Conservation (phyloP, 768 basidiomycete genomes). For the Auricularia heimuer region DNA sequence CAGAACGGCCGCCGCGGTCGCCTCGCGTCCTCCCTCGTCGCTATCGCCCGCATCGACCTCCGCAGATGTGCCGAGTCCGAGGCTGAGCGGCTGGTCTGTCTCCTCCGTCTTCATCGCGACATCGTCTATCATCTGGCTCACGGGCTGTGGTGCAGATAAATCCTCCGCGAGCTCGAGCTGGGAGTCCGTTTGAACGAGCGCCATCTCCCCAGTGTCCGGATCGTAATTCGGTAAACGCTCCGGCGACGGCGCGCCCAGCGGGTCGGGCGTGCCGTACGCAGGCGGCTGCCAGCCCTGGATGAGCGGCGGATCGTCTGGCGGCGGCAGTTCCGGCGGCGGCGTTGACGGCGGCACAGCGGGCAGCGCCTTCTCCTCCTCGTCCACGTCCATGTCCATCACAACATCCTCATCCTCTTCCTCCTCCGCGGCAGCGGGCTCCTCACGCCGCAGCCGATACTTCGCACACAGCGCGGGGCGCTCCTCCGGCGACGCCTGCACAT, state of each 20-base stretch:
- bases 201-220: background rate
- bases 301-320: background rate
- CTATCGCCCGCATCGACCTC: background rate
- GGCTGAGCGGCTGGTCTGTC: background rate
- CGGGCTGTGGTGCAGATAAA: background rate
- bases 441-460: slow-evolving; percentile 38
- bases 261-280: background rate
- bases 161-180: background rate
- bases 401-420: slow-evolving; percentile 27
- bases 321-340: background rate
- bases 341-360: background rate
- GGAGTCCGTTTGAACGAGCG: background rate
- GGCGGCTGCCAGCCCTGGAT: slow-evolving; percentile 1
- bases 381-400: slow-evolving; percentile 11
- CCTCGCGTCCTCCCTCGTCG: background rate
- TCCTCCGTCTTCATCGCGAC: background rate
- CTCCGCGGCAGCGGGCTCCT: slow-evolving; percentile 22
- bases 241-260: background rate
- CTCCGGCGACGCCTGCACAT: slow-evolving; percentile 68
- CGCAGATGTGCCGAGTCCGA: no score
- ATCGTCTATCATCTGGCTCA: background rate
- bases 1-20: background rate
- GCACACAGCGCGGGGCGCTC: slow-evolving; percentile 52
- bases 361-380: slow-evolving; percentile 9
- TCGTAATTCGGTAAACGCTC: background rate